Conservation (phyloP, 2,329 filamentous ascomycete genomes). For the Colletotrichum sp. region DNA sequence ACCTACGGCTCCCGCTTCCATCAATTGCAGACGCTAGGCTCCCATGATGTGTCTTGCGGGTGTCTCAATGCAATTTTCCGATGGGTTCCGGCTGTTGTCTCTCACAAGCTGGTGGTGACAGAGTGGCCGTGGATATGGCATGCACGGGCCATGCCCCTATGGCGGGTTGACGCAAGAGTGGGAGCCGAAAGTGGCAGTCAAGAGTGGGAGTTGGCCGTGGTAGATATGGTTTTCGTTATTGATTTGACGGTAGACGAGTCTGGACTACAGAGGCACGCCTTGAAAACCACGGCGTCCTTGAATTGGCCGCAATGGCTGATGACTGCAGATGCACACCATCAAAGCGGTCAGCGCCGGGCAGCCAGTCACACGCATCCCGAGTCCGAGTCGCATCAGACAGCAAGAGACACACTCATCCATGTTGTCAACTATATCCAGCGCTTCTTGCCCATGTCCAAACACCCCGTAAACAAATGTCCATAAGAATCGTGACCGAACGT, state of each 20-base stretch:
- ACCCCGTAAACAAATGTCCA: background rate
- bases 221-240: background rate
- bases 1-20: background rate
- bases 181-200: background rate
- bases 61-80: background rate
- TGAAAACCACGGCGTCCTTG: background rate
- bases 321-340: background rate
- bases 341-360: background rate
- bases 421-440: background rate
- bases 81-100: background rate
- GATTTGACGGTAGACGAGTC: background rate
- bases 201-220: background rate
- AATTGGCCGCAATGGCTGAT: background rate
- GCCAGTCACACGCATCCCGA: background rate
- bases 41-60: background rate
- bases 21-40: background rate
- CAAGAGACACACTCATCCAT: background rate
- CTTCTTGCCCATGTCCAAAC: background rate
- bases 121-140: background rate
- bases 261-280: background rate
- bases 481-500: conserved; percentile 2
- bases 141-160: background rate
- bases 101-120: background rate
- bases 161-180: background rate
- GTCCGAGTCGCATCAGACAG: background rate